Evolutionary conservation across 192 early-diverging fungal species (phyloP), one percentile per base, ranked within the genome.

Genomic region (Dissophora globulifera): DNA sequence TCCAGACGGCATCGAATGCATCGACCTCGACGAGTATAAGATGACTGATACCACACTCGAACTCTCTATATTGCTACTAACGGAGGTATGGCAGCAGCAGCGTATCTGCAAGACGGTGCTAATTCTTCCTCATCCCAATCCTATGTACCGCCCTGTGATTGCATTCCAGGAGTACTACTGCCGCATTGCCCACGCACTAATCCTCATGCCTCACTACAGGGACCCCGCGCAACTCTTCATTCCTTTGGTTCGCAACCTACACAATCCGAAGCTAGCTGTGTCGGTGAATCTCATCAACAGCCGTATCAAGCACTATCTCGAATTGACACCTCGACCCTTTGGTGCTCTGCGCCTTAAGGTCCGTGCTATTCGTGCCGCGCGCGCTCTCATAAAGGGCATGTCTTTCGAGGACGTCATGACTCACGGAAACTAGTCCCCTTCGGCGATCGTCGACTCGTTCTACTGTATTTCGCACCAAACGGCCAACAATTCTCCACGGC

Each of bases 381-480:
- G 10, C 41, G 43, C 57, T 22, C 57, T 59, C 11, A 47, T 48
- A 46, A 48, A 60, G 29, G 46, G 58, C 29, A 20, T 60, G 5
- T 27, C 30, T n/a, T 13, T 60, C 10, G 58, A 60, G 25, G 45
- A 49, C 31, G 43, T 49, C 40, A 33, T 47, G 45, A 35, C 31
- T 16, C 58, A 60, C 26, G 46, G 58, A 12, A 60, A 60, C n/a
- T 60, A 30, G 46, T 60, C 46, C 15, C 23, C 58, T 20, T 31
- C 58, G 3, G 58, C 58, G 10, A 60, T 60, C 49, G 58, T 60
- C 4, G 46, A 60, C 27, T 27, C 58, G 43, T 60, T 60, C 46
- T 48, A 60, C 31, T 29, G 58, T 11, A 31, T 33, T 1, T 49
- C 58, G 0, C 45, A 46, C 15, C 26, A 17, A n/a, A 31, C 46